Evolutionary conservation across 371 early-diverging fungal species (phyloP).

Genomic region (Capniomyces stellatus): DNA sequence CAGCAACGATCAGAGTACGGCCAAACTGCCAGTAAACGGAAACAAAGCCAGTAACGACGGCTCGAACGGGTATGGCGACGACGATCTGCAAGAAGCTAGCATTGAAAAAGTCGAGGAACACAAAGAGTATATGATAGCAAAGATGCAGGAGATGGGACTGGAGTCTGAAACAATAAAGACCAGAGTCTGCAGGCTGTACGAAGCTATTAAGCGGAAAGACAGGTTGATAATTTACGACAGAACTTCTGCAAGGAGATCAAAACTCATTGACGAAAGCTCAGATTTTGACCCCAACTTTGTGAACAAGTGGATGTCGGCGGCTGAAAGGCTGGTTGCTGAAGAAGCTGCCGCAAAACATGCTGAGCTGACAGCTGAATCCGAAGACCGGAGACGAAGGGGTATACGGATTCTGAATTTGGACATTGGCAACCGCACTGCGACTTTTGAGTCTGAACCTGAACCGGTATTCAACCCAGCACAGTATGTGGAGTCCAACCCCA

Average conservation of each 20-base stretch:
- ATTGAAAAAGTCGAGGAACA: conserved; percentile 15
- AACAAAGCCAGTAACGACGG: too few relatives aligned
- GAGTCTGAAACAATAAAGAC: conserved; percentile 5
- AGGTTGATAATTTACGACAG: conserved; percentile 60
- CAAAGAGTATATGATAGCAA: conserved; percentile 11
- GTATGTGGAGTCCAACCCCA: background rate
- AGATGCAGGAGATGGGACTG: conserved; percentile 5
- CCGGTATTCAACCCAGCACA: background rate
- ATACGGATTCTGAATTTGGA: conserved; percentile 18
- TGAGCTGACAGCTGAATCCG: conserved; percentile 8
- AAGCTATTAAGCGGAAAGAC: conserved; percentile 55
- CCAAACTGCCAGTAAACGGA: background rate
- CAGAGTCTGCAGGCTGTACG: conserved; percentile 20
- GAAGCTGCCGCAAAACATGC: background rate
- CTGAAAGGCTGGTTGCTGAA: conserved; percentile 29
- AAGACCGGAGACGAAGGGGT: conserved; percentile 13
- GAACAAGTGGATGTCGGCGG: conserved; percentile 51
- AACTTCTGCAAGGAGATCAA: conserved; percentile 54
- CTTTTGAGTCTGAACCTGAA: conserved; percentile 1
- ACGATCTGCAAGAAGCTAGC: too few relatives aligned
- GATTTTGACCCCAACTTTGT: conserved; percentile 55
- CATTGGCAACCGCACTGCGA: conserved; percentile 6
- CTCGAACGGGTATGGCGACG: too few relatives aligned
- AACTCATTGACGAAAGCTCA: conserved; percentile 44
- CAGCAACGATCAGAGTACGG: background rate